These are phyloP conservation scores for Calonectria fujianensis DNA, from an alignment of 2,329 filamentous ascomycete species.

Conservation along the genomic window DNA sequence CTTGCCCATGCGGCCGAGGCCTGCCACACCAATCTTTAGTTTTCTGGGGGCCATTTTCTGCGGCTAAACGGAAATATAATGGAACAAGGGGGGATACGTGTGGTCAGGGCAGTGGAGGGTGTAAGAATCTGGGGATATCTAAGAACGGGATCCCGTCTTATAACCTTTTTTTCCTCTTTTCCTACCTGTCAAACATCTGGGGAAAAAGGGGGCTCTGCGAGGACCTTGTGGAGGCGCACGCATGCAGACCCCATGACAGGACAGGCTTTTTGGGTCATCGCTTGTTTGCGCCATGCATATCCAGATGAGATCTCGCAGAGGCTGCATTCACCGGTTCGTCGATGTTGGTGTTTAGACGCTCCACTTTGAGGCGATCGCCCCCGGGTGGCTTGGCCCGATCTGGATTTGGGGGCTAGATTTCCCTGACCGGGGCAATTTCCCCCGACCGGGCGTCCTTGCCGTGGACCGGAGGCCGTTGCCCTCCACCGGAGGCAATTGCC, in stretches of 20 bases:
- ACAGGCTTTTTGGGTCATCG: constrained; percentile 12
- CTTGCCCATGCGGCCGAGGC: constrained; percentile 72
- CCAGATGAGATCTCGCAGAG: constrained; percentile 14
- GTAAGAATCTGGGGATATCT: neutral
- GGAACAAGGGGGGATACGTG: neutral
- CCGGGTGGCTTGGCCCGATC: constrained; percentile 23
- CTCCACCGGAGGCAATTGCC: constrained; percentile 4
- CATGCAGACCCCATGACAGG: constrained; percentile 15
- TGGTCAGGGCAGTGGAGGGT: neutral
- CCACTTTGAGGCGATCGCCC: constrained; percentile 6
- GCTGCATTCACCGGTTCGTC: constrained; percentile 11
- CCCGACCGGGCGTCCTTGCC: constrained; percentile 21
- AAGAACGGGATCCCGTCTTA: constrained; percentile 29
- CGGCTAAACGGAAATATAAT: neutral
- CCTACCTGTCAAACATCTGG: constrained; percentile 2
- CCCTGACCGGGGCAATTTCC: constrained; percentile 8
- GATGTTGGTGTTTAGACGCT: constrained; percentile 14
- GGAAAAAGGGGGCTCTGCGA: constrained; percentile 24
- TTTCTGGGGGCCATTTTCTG: constrained; percentile 50
- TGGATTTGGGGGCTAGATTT: neutral
- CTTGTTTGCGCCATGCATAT: constrained; percentile 27
- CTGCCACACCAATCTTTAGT: constrained; percentile 67
- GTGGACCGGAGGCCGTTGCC: constrained; percentile 3
- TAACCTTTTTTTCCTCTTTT: neutral
- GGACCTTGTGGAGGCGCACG: constrained; percentile 1